Evolutionary conservation across 257 asterid species (phyloP).

Genomic region (Nicotiana obtusifolia): DNA sequence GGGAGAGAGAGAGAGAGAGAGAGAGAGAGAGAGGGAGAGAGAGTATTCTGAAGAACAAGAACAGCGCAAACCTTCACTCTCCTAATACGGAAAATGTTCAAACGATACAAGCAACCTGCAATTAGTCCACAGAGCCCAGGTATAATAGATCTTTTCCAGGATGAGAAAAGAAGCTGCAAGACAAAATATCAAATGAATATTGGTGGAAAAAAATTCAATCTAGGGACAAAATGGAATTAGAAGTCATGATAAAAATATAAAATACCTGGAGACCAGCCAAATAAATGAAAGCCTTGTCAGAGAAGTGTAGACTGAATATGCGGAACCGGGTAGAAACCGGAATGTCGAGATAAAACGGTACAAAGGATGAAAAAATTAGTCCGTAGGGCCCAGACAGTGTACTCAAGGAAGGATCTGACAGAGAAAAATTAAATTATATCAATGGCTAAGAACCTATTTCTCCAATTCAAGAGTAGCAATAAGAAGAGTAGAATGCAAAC

Average conservation of each 20-base stretch:
- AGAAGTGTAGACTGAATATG: constrained; percentile 63
- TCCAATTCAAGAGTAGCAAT: neutral
- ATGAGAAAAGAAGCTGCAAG: constrained; percentile 85
- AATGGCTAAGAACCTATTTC: neutral
- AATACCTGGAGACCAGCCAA: constrained; percentile 98
- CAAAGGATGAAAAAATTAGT: constrained; percentile 76
- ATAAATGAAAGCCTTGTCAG: constrained; percentile 93
- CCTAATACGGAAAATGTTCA: constrained; percentile 63
- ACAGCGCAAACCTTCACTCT: constrained; percentile 58
- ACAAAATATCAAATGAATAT: constrained; percentile 6
- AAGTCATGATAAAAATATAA: neutral
- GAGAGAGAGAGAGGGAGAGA: neutral
- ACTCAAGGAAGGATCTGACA: constrained; percentile 73
- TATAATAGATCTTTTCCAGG: constrained; percentile 92
- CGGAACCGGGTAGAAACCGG: constrained; percentile 91
- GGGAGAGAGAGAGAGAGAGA: neutral
- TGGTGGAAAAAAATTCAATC: constrained; percentile 5
- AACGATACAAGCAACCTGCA: constrained; percentile 87
- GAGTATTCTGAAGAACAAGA: neutral
- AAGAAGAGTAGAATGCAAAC: neutral
- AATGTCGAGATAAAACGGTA: constrained; percentile 92
- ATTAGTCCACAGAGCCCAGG: constrained; percentile 96
- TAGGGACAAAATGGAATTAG: neutral
- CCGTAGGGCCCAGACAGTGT: constrained; percentile 94
- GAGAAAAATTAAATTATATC: constrained; percentile 12